Base-by-base conservation (phyloP, 495 filamentous ascomycete genomes). In the Cairneyella variabilis region DNA sequence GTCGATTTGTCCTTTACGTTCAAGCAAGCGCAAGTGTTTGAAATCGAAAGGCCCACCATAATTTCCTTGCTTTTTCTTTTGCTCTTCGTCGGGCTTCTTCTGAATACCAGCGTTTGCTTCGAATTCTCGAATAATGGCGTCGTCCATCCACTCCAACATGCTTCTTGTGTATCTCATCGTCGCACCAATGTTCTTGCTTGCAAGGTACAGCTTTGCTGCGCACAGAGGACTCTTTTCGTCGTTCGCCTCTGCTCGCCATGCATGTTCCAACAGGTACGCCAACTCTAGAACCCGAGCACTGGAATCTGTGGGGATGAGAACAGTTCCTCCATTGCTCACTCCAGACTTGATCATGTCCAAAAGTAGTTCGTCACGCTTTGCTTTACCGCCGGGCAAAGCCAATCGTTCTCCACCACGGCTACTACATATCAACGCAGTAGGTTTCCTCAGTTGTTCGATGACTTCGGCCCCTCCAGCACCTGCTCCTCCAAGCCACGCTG, bases 131-230 rank as follows among this genome's bases (percentile, higher is more conserved):
- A 95, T 81, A 44, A 99, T 90, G 43, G 79, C 85, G 60, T 96
- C 91, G 62, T 97, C 91, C 90, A 97, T 97, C 93, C 93, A 99
- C 66, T 99, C 93, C 48, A 97, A 71, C 90, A 97, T 96, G 65
- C 92, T 97, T 56, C 90, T 79, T 14, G 91, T 88, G 49, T 95
- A 84, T 51, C 86, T 74, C 84, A 96, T 89, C 1, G 89, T 92
- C 21, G 87, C 88, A 46, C 83, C 79, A 47, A 86, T 83, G 56
- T 85, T 91, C 42, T 80, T 84, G 17, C 89, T 89, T 0, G 89
- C 92, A 30, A 99, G 69, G 64, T 91, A 97, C 0, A 96, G 69
- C 49, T 83, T 85, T 0, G 88, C 77, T 2, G 75, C 73, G 60
- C 81, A 83, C 25, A 96, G 77, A 5, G 82, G 76, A 11, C 83